A percentile compares a stretch with the other conserved stretches of the same genome.
These are phyloP conservation scores for Pythium grandisporangium DNA, from an alignment of 352 stramenopile species.

Conservation along the genomic window DNA sequence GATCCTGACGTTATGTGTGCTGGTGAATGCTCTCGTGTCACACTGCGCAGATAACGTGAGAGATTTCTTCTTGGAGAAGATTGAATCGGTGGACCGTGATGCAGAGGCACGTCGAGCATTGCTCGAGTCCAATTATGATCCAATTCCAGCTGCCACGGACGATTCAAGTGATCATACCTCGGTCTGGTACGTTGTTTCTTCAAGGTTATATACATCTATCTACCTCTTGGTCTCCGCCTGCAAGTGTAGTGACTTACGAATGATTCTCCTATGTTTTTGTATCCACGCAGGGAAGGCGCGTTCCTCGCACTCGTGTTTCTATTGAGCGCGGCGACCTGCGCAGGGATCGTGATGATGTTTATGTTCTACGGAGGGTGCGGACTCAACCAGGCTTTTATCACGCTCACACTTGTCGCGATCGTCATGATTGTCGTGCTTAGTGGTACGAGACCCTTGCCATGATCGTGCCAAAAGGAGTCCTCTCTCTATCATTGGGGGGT, in stretches of 20 bases:
- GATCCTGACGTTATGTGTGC: no score
- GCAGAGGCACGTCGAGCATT: slow-evolving; percentile 39
- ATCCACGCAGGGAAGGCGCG: slow-evolving; percentile 27
- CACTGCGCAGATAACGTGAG: slow-evolving; percentile 36
- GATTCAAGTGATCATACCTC: no score
- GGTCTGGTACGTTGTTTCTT: no score
- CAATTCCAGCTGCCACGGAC: no score
- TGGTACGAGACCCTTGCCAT: slow-evolving; percentile 14
- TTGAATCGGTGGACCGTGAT: slow-evolving; percentile 49
- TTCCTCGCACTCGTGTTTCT: slow-evolving; percentile 43
- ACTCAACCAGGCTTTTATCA: slow-evolving; percentile 52
- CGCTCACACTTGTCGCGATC: slow-evolving; percentile 34
- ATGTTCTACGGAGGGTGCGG: slow-evolving; percentile 35
- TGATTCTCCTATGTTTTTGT: no score
- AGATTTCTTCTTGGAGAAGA: slow-evolving; percentile 61
- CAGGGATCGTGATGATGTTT: slow-evolving; percentile 43
- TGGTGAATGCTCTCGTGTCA: background rate
- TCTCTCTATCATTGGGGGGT: background rate
- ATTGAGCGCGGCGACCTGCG: slow-evolving; percentile 18
- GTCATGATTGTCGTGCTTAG: slow-evolving; percentile 41
- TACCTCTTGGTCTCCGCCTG: no score
- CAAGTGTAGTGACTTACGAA: no score
- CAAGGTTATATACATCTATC: no score
- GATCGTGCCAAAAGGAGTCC: background rate
- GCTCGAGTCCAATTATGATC: slow-evolving; percentile 23